These are phyloP conservation scores for Eudorina sp. DNA, from an alignment of 139 green algal genomes.

Conservation along the genomic window DNA sequence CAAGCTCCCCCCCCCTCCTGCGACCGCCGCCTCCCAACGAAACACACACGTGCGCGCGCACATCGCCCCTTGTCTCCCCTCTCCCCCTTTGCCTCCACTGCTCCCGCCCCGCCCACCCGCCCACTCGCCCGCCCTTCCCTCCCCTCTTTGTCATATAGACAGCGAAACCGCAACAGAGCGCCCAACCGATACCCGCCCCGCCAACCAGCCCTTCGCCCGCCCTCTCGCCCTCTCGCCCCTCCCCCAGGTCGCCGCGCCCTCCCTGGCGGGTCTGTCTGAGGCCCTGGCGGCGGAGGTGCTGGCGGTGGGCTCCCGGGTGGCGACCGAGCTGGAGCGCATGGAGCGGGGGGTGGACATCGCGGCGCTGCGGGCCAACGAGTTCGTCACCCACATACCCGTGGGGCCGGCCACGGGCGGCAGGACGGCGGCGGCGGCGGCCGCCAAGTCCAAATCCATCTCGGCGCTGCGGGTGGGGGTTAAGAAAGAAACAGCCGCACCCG, in stretches of 20 bases:
- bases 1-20: too few relatives aligned
- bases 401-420: background rate
- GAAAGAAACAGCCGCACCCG: too few relatives aligned
- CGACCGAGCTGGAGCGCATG: slow-evolving; percentile 43
- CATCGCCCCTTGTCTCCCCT: background rate
- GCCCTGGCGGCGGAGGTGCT: slow-evolving; percentile 22
- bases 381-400: slow-evolving; percentile 29
- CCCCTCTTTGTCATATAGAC: background rate
- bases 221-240: background rate
- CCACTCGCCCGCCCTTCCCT: background rate
- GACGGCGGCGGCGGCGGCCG: background rate
- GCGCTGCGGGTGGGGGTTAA: slow-evolving; percentile 29
- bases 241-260: slow-evolving; percentile 30
- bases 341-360: slow-evolving; percentile 47
- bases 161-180: too few relatives aligned
- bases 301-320: slow-evolving; percentile 34
- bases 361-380: slow-evolving; percentile 14
- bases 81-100: background rate
- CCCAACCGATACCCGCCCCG: too few relatives aligned
- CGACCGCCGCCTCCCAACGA: too few relatives aligned
- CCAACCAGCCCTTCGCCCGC: background rate
- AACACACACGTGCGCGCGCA: too few relatives aligned
- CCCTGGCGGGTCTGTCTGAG: slow-evolving; percentile 24
- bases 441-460: slow-evolving; percentile 21
- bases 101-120: background rate